Evolutionary conservation across 331 rosid genomes (phyloP), one percentile per base, ranked within the genome.

Genomic region (Phaseolus coccineus): DNA sequence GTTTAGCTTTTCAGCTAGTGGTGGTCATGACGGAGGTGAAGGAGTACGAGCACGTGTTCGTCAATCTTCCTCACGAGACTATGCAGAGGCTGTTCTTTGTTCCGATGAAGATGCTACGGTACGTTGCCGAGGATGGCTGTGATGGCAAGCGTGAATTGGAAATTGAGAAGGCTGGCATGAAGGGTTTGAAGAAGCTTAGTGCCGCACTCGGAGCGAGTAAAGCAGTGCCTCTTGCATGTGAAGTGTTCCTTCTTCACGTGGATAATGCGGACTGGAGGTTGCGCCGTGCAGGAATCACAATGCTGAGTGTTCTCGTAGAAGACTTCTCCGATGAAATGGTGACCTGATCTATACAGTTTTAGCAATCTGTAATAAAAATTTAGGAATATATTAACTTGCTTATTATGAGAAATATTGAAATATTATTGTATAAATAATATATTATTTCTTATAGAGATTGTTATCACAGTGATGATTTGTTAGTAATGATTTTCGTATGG

Each of bases 281-380:
- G 82, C 84, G 90, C 16, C 86, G 56, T 39, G 84, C 87, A 50
- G 87, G 87, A 48, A 84, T 84, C 28, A 63, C 75, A 22, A 11
- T 87, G 74, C 87, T 87, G 15, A 55, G 48, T 53, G 64, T 69
- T 3, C n/a, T 84, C 8, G 80, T 82, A 0, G 76, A 70, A 73
- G 80, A 81, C 44, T 74, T 68, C 82, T 84, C 90, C 2, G 85
- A 84, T 65, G 86, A 84, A 81, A 81, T 82, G 89, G 87, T 87
- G 80, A 73, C 15, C 50, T 52, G 53, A 58, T 30, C 47, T 4
- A 56, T 52, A 16, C 25, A 2, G 8, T 40, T 16, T 66, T 33
- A 6, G 13, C 6, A 15, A 33, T 63, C 35, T 64, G 19, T 62
- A 15, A 30, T 14, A 58, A 46, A 42, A 40, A 2, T 0, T 46